phyloP scores from a whole-genome alignment of 352 stramenopile genomes.

The Phytophthora lateralis region DNA sequence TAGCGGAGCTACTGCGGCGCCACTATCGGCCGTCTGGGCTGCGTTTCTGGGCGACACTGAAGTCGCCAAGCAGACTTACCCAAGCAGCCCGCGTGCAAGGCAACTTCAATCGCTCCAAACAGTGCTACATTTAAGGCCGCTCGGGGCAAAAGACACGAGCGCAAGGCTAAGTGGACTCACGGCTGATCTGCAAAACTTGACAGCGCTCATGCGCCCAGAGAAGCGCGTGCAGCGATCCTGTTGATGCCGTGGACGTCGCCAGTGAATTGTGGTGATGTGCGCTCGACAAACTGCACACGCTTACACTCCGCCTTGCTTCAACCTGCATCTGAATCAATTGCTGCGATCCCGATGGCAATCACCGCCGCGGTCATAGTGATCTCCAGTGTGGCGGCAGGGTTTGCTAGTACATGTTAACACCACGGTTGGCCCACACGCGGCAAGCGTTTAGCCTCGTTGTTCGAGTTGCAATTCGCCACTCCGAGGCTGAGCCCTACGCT shows the following conservation, averaged over 20 bases:
- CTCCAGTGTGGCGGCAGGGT: no score
- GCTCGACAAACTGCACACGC: neutral
- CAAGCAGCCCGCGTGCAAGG: slow-evolving; percentile 20
- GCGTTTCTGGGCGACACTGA: slow-evolving; percentile 27
- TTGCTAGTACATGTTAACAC: slow-evolving; percentile 1
- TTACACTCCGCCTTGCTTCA: slow-evolving; percentile 6
- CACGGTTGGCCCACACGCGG: neutral
- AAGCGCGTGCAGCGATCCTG: neutral
- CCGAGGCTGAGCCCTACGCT: slow-evolving; percentile 12
- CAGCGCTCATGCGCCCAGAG: neutral
- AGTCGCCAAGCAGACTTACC: slow-evolving; percentile 14
- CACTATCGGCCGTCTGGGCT: slow-evolving; percentile 3
- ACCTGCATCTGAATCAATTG: slow-evolving; percentile 7
- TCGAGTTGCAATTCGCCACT: slow-evolving; percentile 4
- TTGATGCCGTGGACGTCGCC: neutral
- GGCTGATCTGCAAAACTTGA: slow-evolving; percentile 17
- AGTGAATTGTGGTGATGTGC: slow-evolving; percentile 8
- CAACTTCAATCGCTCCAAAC: slow-evolving; percentile 15
- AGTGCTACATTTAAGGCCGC: slow-evolving; percentile 3
- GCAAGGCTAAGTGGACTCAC: slow-evolving; percentile 1
- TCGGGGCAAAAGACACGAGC: slow-evolving; percentile 17
- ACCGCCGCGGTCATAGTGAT: neutral
- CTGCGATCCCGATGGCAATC: neutral
- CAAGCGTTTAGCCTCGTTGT: neutral
- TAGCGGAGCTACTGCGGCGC: neutral